phyloP scores from a whole-genome alignment of 257 asterid species.

The Solanum bulbocastanum region DNA sequence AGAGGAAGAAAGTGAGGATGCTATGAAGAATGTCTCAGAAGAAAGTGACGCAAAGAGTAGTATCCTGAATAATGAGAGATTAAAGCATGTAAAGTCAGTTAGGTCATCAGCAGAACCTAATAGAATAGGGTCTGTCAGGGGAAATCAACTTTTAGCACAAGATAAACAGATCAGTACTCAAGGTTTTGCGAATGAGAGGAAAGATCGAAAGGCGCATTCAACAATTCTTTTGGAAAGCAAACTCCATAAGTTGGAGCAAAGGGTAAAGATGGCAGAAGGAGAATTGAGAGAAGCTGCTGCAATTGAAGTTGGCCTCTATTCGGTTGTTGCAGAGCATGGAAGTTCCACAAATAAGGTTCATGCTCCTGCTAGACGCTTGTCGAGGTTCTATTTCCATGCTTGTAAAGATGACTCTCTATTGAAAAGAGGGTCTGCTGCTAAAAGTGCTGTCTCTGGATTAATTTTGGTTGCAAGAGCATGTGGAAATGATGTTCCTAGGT shows the following conservation, averaged over 20 bases:
- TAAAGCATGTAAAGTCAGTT: slow-evolving; percentile 48
- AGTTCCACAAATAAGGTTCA: slow-evolving; percentile 71
- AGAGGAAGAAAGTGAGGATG: slow-evolving; percentile 14
- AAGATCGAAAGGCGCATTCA: slow-evolving; percentile 22
- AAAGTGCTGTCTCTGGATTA: slow-evolving; percentile 63
- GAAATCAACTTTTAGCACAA: slow-evolving; percentile 14
- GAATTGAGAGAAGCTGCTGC: slow-evolving; percentile 85
- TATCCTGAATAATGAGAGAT: slow-evolving; percentile 25
- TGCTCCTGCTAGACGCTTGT: slow-evolving; percentile 82
- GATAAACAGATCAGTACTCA: slow-evolving; percentile 13
- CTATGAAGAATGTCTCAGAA: slow-evolving; percentile 1
- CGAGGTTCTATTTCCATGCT: slow-evolving; percentile 66
- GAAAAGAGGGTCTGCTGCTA: slow-evolving; percentile 49
- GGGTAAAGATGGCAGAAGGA: slow-evolving; percentile 45
- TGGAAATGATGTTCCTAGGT: slow-evolving; percentile 88
- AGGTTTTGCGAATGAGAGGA: slow-evolving; percentile 12
- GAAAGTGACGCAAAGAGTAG: slow-evolving; percentile 15
- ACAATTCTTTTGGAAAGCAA: slow-evolving; percentile 30
- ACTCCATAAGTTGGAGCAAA: slow-evolving; percentile 41
- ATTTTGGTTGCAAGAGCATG: slow-evolving; percentile 71
- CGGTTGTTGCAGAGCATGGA: slow-evolving; percentile 79
- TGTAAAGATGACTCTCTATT: slow-evolving; percentile 32
- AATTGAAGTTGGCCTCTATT: slow-evolving; percentile 61
- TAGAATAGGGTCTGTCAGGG: slow-evolving; percentile 32
- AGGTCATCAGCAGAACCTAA: slow-evolving; percentile 39